phyloP scores from a whole-genome alignment of 2,329 filamentous ascomycete genomes.

The Monilinia vaccinii-corymbosi region DNA sequence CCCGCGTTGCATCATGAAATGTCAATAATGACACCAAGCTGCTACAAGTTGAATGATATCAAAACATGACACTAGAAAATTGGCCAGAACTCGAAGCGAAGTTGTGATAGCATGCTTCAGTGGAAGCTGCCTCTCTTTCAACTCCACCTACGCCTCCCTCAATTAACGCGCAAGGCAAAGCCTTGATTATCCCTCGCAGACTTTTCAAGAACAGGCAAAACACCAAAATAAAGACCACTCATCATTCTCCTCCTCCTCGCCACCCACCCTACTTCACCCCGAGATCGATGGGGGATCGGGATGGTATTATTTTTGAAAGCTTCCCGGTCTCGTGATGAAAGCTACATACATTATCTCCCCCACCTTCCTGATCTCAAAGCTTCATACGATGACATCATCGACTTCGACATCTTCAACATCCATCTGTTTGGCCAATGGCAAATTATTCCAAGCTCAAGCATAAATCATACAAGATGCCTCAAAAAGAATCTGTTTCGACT shows the following conservation, averaged over 20 bases:
- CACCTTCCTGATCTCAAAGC: background rate
- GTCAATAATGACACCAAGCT: background rate
- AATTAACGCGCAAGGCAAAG: background rate
- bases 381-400: background rate
- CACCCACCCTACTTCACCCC: background rate
- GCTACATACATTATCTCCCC: too few species aligned
- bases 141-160: background rate
- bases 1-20: background rate
- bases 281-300: background rate
- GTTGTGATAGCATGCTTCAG: background rate
- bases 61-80: background rate
- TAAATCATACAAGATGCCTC: conserved; percentile 10
- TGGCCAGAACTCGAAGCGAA: background rate
- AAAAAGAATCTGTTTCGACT: conserved; percentile 16
- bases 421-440: too few species aligned
- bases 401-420: background rate
- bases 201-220: background rate
- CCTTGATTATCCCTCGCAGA: too few species aligned
- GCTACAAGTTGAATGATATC: background rate
- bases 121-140: background rate
- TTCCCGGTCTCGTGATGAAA: background rate
- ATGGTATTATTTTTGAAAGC: background rate
- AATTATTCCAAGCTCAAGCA: conserved; percentile 26
- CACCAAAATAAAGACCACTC: background rate
- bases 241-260: background rate